Conservation (phyloP, 2,329 filamentous ascomycete species). For the Fusarium robinianum region DNA sequence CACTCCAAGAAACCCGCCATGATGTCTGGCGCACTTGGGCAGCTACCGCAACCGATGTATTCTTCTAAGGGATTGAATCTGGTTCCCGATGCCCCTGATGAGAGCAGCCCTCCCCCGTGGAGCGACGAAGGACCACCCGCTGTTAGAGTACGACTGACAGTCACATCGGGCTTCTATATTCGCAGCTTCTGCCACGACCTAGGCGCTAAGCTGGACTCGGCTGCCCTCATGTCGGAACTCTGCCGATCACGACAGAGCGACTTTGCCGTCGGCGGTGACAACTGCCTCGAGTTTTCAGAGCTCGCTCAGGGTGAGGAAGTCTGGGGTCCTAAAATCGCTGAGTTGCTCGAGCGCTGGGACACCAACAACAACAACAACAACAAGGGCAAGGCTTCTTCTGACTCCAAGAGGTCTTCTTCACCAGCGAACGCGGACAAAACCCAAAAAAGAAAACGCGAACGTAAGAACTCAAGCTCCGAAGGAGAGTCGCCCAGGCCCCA, state of each 20-base stretch:
- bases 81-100: constrained; percentile 52
- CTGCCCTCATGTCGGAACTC: constrained; percentile 84
- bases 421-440: constrained; percentile 31
- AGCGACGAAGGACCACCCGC: constrained; percentile 71
- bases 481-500: constrained; percentile 15
- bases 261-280: constrained; percentile 71
- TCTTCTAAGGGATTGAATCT: constrained; percentile 55
- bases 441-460: constrained; percentile 27
- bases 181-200: constrained; percentile 92
- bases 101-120: constrained; percentile 59
- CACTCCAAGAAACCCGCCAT: constrained; percentile 45
- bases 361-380: constrained; percentile 42
- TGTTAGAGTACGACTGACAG: constrained; percentile 83
- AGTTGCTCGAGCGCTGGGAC: constrained; percentile 53
- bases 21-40: constrained; percentile 63
- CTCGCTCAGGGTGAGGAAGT: constrained; percentile 75
- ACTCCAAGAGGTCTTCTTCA: constrained; percentile 17
- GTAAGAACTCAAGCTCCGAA: constrained; percentile 2
- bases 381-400: constrained; percentile 32
- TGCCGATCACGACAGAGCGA: constrained; percentile 80
- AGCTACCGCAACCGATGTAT: constrained; percentile 51
- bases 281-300: constrained; percentile 79
- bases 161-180: constrained; percentile 96
- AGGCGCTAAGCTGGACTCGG: constrained; percentile 78
- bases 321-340: constrained; percentile 75